Percentiles rank a stretch among this genome's conserved stretches.
Evolutionary conservation across 768 basidiomycete species (phyloP).

Genomic region (Kwoniella botswanensis): DNA sequence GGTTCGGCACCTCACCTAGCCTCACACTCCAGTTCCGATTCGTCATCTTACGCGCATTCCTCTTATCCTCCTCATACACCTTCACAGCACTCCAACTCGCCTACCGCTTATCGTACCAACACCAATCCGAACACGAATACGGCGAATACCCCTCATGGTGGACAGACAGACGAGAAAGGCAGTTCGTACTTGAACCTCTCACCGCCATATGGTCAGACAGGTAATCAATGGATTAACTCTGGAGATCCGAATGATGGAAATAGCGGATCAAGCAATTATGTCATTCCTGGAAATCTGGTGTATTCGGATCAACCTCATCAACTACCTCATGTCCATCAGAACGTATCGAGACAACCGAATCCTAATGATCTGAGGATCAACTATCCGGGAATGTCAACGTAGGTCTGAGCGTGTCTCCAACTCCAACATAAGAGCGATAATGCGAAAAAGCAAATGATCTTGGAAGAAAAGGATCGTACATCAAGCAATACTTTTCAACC

Average conservation of each 20-base stretch:
- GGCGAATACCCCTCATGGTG: slow-evolving; percentile 2
- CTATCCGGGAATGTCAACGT: slow-evolving; percentile 30
- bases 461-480: neutral
- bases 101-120: slow-evolving; percentile 14
- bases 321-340: slow-evolving; percentile 46
- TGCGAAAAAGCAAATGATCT: neutral
- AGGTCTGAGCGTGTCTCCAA: neutral
- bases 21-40: slow-evolving; percentile 23
- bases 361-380: slow-evolving; percentile 46
- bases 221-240: slow-evolving; percentile 15
- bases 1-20: slow-evolving; percentile 9
- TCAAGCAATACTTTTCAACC: too few species aligned
- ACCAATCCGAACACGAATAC: slow-evolving; percentile 6
- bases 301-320: slow-evolving; percentile 32
- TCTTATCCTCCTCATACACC: slow-evolving; percentile 23
- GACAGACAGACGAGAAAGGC: slow-evolving; percentile 19
- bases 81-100: slow-evolving; percentile 14
- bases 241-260: slow-evolving; percentile 14
- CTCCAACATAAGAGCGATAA: too few species aligned
- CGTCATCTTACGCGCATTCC: slow-evolving; percentile 28
- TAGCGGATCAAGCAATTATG: slow-evolving; percentile 17
- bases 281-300: slow-evolving; percentile 7
- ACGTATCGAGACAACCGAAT: slow-evolving; percentile 34
- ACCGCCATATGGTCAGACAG: slow-evolving; percentile 15
- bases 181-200: slow-evolving; percentile 23